These are phyloP conservation scores for Corniculantispora saksenae DNA, from an alignment of 2,329 filamentous ascomycete genomes.

Conservation along the genomic window DNA sequence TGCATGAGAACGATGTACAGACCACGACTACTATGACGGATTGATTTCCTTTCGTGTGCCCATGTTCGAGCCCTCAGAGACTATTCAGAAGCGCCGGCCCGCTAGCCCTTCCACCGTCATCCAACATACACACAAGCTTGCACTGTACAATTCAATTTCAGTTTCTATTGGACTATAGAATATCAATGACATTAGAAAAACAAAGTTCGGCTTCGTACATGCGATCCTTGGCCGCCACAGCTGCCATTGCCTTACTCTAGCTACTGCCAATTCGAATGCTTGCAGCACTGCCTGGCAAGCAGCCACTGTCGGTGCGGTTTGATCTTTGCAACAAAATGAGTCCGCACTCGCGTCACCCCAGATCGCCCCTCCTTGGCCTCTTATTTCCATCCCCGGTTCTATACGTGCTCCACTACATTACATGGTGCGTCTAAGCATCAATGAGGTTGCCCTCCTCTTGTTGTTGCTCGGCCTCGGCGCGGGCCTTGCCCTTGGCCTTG, in stretches of 20 bases:
- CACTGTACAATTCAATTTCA: conserved; percentile 15
- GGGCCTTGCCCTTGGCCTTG: conserved; percentile 63
- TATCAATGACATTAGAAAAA: conserved; percentile 30
- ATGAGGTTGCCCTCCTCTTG: conserved; percentile 60
- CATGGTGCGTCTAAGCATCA: conserved; percentile 47
- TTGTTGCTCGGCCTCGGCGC: conserved; percentile 43
- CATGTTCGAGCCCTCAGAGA: no score
- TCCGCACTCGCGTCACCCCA: neutral
- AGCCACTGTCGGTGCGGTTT: neutral
- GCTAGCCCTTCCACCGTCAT: neutral
- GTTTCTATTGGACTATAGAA: conserved; percentile 19
- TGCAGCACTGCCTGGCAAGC: neutral
- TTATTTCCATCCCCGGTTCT: conserved; percentile 19
- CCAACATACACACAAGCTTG: neutral
- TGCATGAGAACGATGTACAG: neutral
- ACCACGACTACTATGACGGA: neutral
- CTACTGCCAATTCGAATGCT: conserved; percentile 1
- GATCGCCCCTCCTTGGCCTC: conserved; percentile 21
- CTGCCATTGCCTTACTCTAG: neutral
- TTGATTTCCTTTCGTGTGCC: neutral
- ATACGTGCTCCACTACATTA: conserved; percentile 11
- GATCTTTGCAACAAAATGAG: neutral
- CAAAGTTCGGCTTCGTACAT: conserved; percentile 29
- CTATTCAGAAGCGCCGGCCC: no score
- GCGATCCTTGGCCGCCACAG: conserved; percentile 10